phyloP scores from a whole-genome alignment of 2,329 filamentous ascomycete genomes.

The Fusarium illudens region DNA sequence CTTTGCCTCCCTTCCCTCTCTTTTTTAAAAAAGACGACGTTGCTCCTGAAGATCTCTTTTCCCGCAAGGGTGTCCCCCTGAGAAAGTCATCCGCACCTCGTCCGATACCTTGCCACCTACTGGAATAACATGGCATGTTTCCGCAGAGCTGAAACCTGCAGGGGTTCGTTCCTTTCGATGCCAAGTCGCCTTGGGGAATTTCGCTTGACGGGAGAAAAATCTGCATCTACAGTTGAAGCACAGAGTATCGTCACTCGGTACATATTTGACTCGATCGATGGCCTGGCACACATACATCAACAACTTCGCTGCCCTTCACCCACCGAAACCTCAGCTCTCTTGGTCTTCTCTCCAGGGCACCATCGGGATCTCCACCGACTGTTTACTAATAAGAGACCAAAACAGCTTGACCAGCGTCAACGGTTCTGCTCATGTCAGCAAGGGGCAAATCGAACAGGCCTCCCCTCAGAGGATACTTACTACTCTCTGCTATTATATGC shows the following conservation, averaged over 20 bases:
- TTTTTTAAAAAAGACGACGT: not conserved
- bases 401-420: not conserved
- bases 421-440: not conserved
- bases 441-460: too few relatives aligned
- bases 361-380: not conserved
- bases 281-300: too few relatives aligned
- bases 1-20: too few relatives aligned
- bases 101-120: not conserved
- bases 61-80: not conserved
- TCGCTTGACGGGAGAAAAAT: not conserved
- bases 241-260: not conserved
- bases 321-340: not conserved
- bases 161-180: not conserved
- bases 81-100: not conserved
- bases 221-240: not conserved
- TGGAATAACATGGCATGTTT: not conserved
- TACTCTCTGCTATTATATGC: not conserved
- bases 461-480: not conserved
- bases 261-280: too few relatives aligned
- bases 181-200: not conserved
- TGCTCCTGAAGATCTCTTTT: not conserved
- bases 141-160: not conserved
- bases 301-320: too few relatives aligned
- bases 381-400: not conserved
- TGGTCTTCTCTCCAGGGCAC: not conserved